These are phyloP conservation scores for Sclerotinia nivalis DNA, from an alignment of 2,329 filamentous ascomycete genomes.

Conservation along the genomic window DNA sequence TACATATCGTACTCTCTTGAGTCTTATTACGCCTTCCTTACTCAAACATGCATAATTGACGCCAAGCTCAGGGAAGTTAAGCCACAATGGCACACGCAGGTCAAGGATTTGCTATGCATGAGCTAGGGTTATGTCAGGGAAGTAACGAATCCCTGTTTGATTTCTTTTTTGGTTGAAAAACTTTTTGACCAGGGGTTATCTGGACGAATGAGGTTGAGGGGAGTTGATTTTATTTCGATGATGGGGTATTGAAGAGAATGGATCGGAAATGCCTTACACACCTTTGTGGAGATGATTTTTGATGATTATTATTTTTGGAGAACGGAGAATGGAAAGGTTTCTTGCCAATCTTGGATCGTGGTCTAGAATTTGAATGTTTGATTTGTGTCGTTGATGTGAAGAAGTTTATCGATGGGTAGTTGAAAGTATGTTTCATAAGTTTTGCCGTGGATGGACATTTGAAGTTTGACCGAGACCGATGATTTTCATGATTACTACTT, in stretches of 20 bases:
- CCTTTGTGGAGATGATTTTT: not conserved
- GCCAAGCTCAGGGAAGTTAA: not conserved
- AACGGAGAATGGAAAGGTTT: no score
- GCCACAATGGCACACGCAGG: not conserved
- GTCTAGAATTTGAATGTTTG: not conserved
- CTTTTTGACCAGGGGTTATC: not conserved
- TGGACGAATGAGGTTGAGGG: not conserved
- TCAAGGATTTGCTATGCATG: conserved; percentile 12
- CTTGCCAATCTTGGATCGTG: not conserved
- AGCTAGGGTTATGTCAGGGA: not conserved
- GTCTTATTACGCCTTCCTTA: not conserved
- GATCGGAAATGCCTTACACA: not conserved
- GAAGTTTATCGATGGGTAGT: not conserved
- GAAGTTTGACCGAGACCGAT: conserved; percentile 3
- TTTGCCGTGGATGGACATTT: no score
- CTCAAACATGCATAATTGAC: not conserved
- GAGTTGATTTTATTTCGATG: no score
- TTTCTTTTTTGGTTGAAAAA: not conserved
- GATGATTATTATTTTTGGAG: not conserved
- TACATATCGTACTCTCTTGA: no score
- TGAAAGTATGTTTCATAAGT: not conserved
- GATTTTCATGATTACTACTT: not conserved
- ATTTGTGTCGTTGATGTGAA: not conserved
- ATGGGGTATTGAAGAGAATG: not conserved
- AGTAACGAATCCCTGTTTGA: not conserved